Conservation (phyloP, 2,329 filamentous ascomycete species). For the Arachnopeziza araneosa region DNA sequence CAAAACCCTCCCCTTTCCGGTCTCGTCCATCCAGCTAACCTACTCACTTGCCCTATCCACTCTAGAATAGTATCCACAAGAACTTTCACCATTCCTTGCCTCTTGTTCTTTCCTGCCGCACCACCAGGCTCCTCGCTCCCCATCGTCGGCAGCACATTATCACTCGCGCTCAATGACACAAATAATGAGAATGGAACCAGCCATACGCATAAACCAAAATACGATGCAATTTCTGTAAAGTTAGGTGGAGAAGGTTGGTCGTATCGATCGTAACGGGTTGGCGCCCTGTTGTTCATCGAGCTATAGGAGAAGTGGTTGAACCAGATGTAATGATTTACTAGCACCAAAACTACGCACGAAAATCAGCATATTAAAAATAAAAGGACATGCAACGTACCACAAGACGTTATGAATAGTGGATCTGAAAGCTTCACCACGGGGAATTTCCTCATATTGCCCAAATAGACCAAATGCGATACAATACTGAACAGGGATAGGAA, state of each 20-base stretch:
- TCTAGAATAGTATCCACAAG: slow-evolving; percentile 54
- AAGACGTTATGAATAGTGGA: slow-evolving; percentile 79
- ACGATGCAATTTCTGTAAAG: slow-evolving; percentile 92
- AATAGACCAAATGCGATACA: slow-evolving; percentile 75
- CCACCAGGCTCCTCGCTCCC: slow-evolving; percentile 58
- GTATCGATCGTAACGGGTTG: slow-evolving; percentile 60
- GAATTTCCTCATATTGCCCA: slow-evolving; percentile 74
- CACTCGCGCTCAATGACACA: slow-evolving; percentile 86
- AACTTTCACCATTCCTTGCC: slow-evolving; percentile 62
- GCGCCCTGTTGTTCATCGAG: slow-evolving; percentile 50
- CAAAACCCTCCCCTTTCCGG: slow-evolving; percentile 22
- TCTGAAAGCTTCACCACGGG: slow-evolving; percentile 80
- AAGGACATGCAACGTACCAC: slow-evolving; percentile 48
- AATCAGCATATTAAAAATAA: not conserved
- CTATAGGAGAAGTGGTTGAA: slow-evolving; percentile 81
- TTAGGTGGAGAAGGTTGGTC: slow-evolving; percentile 62
- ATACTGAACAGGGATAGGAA: slow-evolving; percentile 69
- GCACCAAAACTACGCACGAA: slow-evolving; percentile 59
- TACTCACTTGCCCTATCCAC: slow-evolving; percentile 38
- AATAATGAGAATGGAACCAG: slow-evolving; percentile 93
- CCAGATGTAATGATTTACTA: slow-evolving; percentile 92
- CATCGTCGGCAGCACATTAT: slow-evolving; percentile 93
- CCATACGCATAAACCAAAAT: slow-evolving; percentile 96
- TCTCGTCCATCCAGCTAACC: slow-evolving; percentile 26
- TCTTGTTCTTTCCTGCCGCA: slow-evolving; percentile 42